Conservation (phyloP, 768 basidiomycete genomes). For the Hypholoma fasciculare region DNA sequence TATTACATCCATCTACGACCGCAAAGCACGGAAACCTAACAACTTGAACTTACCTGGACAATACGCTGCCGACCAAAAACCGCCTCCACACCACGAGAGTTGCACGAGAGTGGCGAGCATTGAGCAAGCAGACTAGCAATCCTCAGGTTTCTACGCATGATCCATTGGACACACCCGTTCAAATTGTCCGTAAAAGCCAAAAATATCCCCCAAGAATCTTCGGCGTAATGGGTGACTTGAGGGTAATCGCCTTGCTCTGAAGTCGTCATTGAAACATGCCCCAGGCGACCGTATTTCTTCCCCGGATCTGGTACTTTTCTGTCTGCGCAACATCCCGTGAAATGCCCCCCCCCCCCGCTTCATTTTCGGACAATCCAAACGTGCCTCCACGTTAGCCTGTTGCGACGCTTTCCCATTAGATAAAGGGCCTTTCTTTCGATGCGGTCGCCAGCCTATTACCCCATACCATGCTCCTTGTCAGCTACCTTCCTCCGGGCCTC, state of each 20-base stretch:
- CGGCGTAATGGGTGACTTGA: conserved; percentile 2
- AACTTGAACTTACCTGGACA: too few relatives aligned
- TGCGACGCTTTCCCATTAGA: conserved; percentile 30
- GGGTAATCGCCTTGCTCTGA: not conserved
- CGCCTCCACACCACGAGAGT: too few relatives aligned
- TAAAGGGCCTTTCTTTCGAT: conserved; percentile 8
- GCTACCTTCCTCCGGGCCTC: conserved; percentile 14
- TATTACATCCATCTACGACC: not conserved
- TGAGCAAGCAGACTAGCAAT: too few relatives aligned
- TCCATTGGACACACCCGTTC: not conserved
- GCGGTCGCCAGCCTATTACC: not conserved
- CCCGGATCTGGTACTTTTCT: not conserved
- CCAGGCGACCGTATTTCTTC: not conserved
- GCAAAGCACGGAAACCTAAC: not conserved
- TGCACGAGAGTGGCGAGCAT: too few relatives aligned
- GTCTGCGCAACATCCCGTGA: not conserved
- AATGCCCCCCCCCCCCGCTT: conserved; percentile 12
- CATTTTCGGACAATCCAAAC: conserved; percentile 25
- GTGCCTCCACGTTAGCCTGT: conserved; percentile 16
- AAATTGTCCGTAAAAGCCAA: not conserved
- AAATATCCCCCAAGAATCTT: not conserved
- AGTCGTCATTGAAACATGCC: not conserved
- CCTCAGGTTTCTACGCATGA: too few relatives aligned
- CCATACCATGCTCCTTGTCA: conserved; percentile 10
- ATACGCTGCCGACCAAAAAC: too few relatives aligned